phyloP scores from a whole-genome alignment of 169 alveolate species.

The Besnoitia besnoiti region DNA sequence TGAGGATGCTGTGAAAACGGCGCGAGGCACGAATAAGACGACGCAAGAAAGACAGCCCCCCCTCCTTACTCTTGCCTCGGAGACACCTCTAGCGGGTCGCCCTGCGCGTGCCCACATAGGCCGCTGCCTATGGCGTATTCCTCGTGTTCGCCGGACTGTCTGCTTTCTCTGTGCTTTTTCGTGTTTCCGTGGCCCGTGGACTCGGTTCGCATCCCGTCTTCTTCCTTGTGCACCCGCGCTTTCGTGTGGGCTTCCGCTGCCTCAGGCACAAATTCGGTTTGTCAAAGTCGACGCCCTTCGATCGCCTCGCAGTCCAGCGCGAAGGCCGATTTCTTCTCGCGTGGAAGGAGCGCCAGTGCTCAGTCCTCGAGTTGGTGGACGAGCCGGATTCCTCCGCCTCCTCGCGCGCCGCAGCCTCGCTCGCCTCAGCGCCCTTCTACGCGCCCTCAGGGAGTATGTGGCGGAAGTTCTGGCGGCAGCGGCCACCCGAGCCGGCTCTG shows the following conservation, averaged over 20 bases:
- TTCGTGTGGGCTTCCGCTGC: no score
- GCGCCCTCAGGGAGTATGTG: not conserved
- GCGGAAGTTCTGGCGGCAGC: not conserved
- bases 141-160: no score
- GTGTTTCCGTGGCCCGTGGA: not conserved
- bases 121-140: no score
- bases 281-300: constrained; percentile 42
- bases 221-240: not conserved
- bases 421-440: not conserved
- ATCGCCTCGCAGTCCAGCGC: constrained; percentile 34
- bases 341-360: constrained; percentile 54
- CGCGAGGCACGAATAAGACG: no score
- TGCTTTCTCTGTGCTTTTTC: constrained; percentile 3
- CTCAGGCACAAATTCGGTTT: constrained; percentile 36
- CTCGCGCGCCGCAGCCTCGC: not conserved
- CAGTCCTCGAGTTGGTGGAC: not conserved
- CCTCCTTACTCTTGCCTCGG: no score
- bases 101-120: no score
- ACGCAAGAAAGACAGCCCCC: no score
- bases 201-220: not conserved
- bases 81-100: no score
- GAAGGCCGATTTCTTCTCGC: constrained; percentile 55
- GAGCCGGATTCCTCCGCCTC: constrained; percentile 45
- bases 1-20: no score
- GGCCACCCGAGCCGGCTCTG: constrained; percentile 4